Evolutionary conservation across 352 stramenopile genomes (phyloP), one percentile per base, ranked within the genome.

Genomic region (Peronosclerospora sorghi): DNA sequence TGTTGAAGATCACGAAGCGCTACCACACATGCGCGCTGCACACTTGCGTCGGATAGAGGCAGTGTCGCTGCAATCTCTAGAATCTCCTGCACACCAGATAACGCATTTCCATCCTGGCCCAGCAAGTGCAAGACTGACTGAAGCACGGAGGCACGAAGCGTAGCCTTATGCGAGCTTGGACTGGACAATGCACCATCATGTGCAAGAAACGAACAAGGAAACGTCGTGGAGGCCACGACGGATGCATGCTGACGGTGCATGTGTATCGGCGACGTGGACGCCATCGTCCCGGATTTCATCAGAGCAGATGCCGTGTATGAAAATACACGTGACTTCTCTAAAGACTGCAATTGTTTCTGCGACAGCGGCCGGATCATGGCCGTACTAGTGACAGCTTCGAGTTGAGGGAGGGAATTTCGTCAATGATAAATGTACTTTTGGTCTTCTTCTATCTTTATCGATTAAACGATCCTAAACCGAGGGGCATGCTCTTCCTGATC

Each of bases 91-190:
- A 66, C 54, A 23, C 63, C 59, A 47, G 68, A 34, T 6, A 86
- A 42, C 10, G 79, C 42, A 9, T 59, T 57, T 9, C 46, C 49
- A 26, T 81, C 51, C n/a, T 74, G 68, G 30, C 85, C 68, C 17
- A 86, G 45, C 9, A 88, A 56, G 0, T 47, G 45, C 18, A 86
- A 46, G 29, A 86, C 68, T 1, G 59, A 37, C 15, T 83, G 68
- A 18, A 88, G 50, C 41, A 83, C 57, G n/a, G 66, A 58, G 8
- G 73, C 68, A 24, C 68, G 66, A 4, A 57, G 35, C 19, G 48
- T 56, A 32, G 59, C 51, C 36, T 60, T 51, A 20, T 52, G 27
- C 8, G 44, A 43, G 1, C 41, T 37, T 32, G 55, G 54, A 17
- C 40, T 40, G 14, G 43, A 19, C 14, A 21, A 47, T 34, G 26